These are phyloP conservation scores for Tetrapyrgos nigripes DNA, from an alignment of 1,284 basidiomycete genomes.

Conservation along the genomic window DNA sequence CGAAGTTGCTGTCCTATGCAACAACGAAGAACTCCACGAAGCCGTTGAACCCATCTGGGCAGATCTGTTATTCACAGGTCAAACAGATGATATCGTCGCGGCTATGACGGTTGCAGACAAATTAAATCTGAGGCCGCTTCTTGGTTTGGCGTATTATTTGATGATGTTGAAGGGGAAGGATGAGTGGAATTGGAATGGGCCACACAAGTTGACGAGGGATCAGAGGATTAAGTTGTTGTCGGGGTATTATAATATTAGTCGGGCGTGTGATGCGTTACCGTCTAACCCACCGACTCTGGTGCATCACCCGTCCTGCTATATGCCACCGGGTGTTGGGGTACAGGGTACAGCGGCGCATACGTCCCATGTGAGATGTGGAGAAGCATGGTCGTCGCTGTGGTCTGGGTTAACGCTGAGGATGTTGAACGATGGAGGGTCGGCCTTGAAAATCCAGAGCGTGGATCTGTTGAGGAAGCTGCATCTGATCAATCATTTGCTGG, in stretches of 20 bases:
- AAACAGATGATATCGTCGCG: slow-evolving; percentile 17
- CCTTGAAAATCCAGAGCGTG: slow-evolving; percentile 15
- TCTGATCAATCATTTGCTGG: slow-evolving; percentile 17
- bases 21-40: slow-evolving; percentile 18
- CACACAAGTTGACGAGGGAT: slow-evolving; percentile 12
- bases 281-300: slow-evolving; percentile 11
- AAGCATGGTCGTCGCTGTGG: slow-evolving; percentile 18
- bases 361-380: slow-evolving; percentile 13
- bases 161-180: slow-evolving; percentile 21
- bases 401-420: slow-evolving; percentile 11
- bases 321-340: slow-evolving; percentile 9
- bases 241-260: slow-evolving; percentile 18
- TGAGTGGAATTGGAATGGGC: slow-evolving; percentile 12
- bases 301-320: slow-evolving; percentile 15
- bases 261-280: slow-evolving; percentile 17
- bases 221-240: slow-evolving; percentile 16
- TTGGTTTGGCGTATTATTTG: slow-evolving; percentile 18
- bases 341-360: slow-evolving; percentile 9
- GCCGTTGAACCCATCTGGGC: slow-evolving; percentile 20
- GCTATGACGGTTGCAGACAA: slow-evolving; percentile 18
- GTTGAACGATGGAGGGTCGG: slow-evolving; percentile 5
- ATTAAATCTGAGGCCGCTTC: slow-evolving; percentile 12
- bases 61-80: slow-evolving; percentile 17
- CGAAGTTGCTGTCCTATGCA: slow-evolving; percentile 21
- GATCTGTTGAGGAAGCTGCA: slow-evolving; percentile 18